Conservation (phyloP, 2,329 filamentous ascomycete genomes). For the Penicillium sp. region DNA sequence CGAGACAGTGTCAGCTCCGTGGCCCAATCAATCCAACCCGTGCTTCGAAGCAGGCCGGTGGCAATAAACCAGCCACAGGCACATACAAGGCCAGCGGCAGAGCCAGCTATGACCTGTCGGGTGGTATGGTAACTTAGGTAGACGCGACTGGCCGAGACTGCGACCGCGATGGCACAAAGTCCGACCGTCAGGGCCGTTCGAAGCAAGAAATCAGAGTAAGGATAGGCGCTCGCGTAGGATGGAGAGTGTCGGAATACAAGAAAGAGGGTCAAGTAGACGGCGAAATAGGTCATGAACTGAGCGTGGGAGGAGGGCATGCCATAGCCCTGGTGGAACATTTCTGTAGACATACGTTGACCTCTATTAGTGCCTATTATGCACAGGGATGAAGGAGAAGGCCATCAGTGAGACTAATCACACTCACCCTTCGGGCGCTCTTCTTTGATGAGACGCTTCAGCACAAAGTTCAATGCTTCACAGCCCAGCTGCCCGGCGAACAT, state of each 20-base stretch:
- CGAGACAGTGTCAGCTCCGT: slow-evolving; percentile 68
- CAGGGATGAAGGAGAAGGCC: background rate
- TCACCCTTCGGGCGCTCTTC: slow-evolving; percentile 83
- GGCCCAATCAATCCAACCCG: slow-evolving; percentile 72
- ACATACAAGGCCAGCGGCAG: slow-evolving; percentile 68
- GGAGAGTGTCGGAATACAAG: slow-evolving; percentile 78
- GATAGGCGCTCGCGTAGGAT: slow-evolving; percentile 48
- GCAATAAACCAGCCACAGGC: slow-evolving; percentile 78
- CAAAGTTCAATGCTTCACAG: slow-evolving; percentile 90
- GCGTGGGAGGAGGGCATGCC: slow-evolving; percentile 97
- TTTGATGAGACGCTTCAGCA: slow-evolving; percentile 85
- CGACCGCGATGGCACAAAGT: slow-evolving; percentile 63
- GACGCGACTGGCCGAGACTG: slow-evolving; percentile 79
- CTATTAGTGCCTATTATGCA: background rate
- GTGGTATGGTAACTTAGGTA: slow-evolving; percentile 93
- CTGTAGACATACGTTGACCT: slow-evolving; percentile 38
- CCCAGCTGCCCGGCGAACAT: slow-evolving; percentile 91
- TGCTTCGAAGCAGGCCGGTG: slow-evolving; percentile 67
- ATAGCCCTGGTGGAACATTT: slow-evolving; percentile 86
- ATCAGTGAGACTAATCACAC: slow-evolving; percentile 28
- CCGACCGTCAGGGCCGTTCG: slow-evolving; percentile 62
- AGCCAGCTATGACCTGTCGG: slow-evolving; percentile 83
- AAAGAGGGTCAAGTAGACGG: slow-evolving; percentile 80
- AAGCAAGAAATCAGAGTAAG: slow-evolving; percentile 52
- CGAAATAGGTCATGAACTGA: slow-evolving; percentile 93